These are phyloP conservation scores for Pseudogymnoascus pannorum DNA, from an alignment of 2,329 filamentous ascomycete species.

Conservation along the genomic window DNA sequence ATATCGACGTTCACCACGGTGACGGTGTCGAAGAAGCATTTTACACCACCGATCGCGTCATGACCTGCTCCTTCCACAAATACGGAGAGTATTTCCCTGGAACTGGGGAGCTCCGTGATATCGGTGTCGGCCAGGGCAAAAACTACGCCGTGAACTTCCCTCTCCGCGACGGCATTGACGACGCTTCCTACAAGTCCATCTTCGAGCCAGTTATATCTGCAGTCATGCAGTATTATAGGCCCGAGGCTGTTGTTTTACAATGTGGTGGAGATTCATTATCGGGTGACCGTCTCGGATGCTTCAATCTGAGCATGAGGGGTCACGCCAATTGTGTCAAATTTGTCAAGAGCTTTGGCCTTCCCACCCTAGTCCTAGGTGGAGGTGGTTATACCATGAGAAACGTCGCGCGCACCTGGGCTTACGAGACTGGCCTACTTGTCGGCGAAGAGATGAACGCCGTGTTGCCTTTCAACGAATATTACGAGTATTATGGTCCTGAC, in stretches of 20 bases:
- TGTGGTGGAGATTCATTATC: conserved; percentile 94
- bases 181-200: conserved; percentile 80
- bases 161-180: conserved; percentile 84
- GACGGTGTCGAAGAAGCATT: conserved; percentile 92
- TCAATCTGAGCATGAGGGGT: conserved; percentile 94
- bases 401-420: conserved; percentile 93
- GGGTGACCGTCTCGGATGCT: conserved; percentile 88
- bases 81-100: conserved; percentile 96
- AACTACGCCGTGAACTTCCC: conserved; percentile 90
- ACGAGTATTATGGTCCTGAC: conserved; percentile 86
- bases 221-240: conserved; percentile 81
- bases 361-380: conserved; percentile 86
- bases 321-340: conserved; percentile 92
- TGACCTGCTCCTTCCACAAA: conserved; percentile 93
- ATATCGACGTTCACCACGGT: conserved; percentile 90
- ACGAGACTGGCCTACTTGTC: conserved; percentile 86
- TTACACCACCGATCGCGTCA: conserved; percentile 85
- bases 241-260: conserved; percentile 88
- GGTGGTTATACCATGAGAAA: conserved; percentile 97
- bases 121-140: conserved; percentile 80
- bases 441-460: conserved; percentile 72
- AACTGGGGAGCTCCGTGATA: conserved; percentile 79
- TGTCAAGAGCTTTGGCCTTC: conserved; percentile 77
- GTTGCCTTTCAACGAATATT: conserved; percentile 96
- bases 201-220: conserved; percentile 85